Percentiles rank a stretch among this genome's conserved stretches.
Conservation (phyloP, 2,329 filamentous ascomycete species). For the Ceratocystis huliohia region DNA sequence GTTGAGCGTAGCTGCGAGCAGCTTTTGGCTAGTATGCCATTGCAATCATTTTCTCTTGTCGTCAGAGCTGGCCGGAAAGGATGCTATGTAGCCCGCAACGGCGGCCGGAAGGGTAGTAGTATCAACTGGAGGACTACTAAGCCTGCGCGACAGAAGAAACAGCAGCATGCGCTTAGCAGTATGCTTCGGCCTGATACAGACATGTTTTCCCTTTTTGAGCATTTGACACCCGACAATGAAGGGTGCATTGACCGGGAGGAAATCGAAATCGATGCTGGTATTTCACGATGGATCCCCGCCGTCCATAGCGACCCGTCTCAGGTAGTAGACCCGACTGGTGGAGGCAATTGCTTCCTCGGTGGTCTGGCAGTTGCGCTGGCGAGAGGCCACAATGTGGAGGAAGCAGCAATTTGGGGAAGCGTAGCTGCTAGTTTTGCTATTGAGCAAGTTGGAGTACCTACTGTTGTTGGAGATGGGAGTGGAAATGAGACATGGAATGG, state of each 20-base stretch:
- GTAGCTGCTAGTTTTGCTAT: conserved; percentile 86
- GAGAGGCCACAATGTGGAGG: conserved; percentile 47
- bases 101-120: conserved; percentile 35
- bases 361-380: conserved; percentile 47
- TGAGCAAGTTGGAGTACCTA: conserved; percentile 80
- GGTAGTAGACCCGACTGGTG: conserved; percentile 87
- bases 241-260: conserved; percentile 44
- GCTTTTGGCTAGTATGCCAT: conserved; percentile 50
- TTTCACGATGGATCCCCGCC: conserved; percentile 65
- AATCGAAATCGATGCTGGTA: conserved; percentile 49
- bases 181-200: conserved; percentile 48
- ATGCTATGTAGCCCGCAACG: conserved; percentile 51
- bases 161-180: conserved; percentile 26
- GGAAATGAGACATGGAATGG: conserved; percentile 51
- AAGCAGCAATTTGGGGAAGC: conserved; percentile 65
- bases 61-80: conserved; percentile 60
- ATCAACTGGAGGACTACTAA: conserved; percentile 28
- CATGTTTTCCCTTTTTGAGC: conserved; percentile 50
- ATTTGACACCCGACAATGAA: conserved; percentile 41
- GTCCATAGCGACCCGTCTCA: conserved; percentile 45
- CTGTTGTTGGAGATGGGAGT: conserved; percentile 34
- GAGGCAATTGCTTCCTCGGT: conserved; percentile 77
- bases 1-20: conserved; percentile 51
- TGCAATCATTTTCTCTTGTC: conserved; percentile 53
- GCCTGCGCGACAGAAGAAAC: conserved; percentile 23